Base-by-base conservation (phyloP, 352 stramenopile genomes). In the Phytophthora fragariae region DNA sequence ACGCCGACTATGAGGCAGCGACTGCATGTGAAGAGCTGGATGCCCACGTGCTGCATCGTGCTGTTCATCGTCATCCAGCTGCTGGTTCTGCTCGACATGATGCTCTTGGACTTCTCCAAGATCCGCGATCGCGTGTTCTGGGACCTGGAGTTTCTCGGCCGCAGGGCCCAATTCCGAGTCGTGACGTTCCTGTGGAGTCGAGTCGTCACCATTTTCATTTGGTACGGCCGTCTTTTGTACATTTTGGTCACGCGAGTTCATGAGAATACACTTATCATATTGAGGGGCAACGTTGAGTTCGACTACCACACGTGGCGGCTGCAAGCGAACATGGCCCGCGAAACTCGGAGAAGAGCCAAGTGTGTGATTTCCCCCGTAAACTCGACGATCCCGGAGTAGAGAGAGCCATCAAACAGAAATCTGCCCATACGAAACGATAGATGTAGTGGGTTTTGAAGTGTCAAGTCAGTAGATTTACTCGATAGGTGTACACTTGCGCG, bases 161-260 rank as follows among this genome's bases (percentile, higher is more conserved):
- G 53, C 17, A 31, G 14, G 27, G 65, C 66, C 2, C 46, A 77
- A 53, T 77, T 77, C 29, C 71, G 66, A 54, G 71, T 77, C 10
- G 58, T 74, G 55, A 61, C 71, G 39, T 77, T 77, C 49, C 65
- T 77, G 1, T 74, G 60, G 65, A 77, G 71, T 71, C 71, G 71
- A 44, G 52, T 74, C 0, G 65, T 74, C 5, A 77, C 71, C 59
- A 68, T 77, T 54, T 77, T 73, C 31, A 39, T 77, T 12, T 77
- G 71, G 71, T 77, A 70, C 35, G 41, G 65, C 5, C 60, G 71
- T 14, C 44, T 77, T 15, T 65, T 61, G 39, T 77, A 74, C 65
- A 74, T 71, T n/a, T 53, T 77, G 37, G 56, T 65, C 49, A 77
- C 71, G 37, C 41, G 71, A 37, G 69, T 24, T 2, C 65, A 73